Evolutionary conservation across 495 filamentous ascomycete species (phyloP).

Genomic region (Neurospora cerealis): DNA sequence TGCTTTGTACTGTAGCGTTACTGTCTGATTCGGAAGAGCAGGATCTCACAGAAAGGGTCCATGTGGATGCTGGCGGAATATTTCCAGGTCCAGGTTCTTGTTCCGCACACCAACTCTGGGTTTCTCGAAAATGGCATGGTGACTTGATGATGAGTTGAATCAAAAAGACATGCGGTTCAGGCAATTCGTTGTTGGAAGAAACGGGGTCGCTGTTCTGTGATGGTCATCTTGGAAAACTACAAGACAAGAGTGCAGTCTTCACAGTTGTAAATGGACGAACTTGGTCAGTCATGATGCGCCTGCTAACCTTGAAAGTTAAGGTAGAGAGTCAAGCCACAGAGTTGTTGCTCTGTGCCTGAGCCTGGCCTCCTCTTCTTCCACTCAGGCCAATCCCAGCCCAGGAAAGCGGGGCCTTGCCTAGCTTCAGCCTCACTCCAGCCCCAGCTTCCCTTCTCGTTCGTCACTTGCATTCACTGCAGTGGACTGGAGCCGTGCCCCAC

Average conservation of each 20-base stretch:
- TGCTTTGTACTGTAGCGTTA: background rate
- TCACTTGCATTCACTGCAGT: background rate
- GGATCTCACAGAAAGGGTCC: background rate
- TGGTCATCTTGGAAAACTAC: background rate
- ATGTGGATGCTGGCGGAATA: background rate
- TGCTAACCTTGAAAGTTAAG: background rate
- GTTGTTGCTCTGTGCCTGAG: background rate
- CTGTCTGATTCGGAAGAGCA: background rate
- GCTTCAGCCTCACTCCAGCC: slow-evolving; percentile 3
- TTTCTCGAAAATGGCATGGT: background rate
- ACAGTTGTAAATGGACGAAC: background rate
- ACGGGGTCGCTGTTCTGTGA: background rate
- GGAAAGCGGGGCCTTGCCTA: background rate
- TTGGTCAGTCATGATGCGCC: background rate
- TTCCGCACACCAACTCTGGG: background rate
- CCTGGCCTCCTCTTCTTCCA: background rate
- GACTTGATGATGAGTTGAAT: background rate
- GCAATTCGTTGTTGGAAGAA: background rate
- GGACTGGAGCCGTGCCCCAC: background rate
- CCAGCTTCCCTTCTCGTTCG: background rate
- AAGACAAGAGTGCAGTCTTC: background rate
- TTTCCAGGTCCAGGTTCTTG: background rate
- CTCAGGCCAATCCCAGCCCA: background rate
- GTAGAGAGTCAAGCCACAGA: background rate
- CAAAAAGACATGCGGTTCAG: background rate